Evolutionary conservation across 108 stramenopile species (phyloP).

Genomic region (Schizochytrium sp.): DNA sequence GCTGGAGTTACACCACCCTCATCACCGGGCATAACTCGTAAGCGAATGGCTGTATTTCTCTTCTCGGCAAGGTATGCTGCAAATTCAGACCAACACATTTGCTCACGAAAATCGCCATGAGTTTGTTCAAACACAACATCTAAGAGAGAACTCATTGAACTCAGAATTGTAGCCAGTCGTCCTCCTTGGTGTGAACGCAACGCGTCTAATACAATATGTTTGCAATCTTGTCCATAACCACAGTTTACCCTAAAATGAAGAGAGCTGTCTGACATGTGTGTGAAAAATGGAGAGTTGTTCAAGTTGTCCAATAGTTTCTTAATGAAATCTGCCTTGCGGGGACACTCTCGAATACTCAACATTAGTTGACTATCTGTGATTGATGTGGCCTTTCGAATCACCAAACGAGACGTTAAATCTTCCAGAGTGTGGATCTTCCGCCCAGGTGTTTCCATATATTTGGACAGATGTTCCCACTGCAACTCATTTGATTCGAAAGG

Average conservation of each 20-base stretch:
- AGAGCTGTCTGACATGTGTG: neutral
- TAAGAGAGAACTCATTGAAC: neutral
- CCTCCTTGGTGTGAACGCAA: conserved; percentile 4
- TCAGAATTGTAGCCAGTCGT: neutral
- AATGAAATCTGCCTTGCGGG: neutral
- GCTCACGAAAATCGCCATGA: conserved; percentile 34
- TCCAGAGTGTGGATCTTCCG: neutral
- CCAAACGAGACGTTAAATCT: neutral
- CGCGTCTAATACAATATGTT: neutral
- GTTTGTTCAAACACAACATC: conserved; percentile 49
- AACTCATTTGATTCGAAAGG: neutral
- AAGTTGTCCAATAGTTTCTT: neutral
- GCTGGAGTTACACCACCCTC: neutral
- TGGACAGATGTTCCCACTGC: neutral
- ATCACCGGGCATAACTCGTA: neutral
- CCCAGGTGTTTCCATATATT: neutral
- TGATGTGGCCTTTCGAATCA: neutral
- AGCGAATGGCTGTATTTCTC: neutral
- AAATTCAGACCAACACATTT: conserved; percentile 44
- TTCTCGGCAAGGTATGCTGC: conserved; percentile 4
- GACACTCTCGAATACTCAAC: neutral
- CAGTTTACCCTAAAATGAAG: neutral
- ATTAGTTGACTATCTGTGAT: neutral
- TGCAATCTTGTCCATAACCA: neutral
- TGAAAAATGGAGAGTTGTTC: conserved; percentile 5